Evolutionary conservation across 441 rosid species (phyloP), one percentile per base, ranked within the genome.

Genomic region (Erysimum pusillum): DNA sequence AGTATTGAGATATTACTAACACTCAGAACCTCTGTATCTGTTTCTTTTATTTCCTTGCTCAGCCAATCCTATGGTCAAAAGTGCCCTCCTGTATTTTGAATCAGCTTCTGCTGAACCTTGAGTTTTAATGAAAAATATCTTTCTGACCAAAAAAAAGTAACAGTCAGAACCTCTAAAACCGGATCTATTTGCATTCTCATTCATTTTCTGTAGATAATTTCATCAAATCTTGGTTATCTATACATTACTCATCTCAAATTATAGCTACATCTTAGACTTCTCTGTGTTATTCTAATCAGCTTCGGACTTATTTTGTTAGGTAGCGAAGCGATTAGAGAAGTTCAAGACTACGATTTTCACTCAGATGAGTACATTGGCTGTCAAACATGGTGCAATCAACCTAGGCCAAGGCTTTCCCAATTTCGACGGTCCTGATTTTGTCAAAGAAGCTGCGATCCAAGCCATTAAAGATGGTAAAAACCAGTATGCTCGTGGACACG

Each of bases 391-490:
- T 67, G 99, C 98, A 7, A 90, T 95, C 70, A 95, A 95, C 59
- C 84, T 95, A 38, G 97, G 99, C 32, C 98, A 92, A 80, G 98
- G 98, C 64, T 94, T 94, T 71, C 98, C 99, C n/a, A 92, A 91
- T 81, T 94, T 92, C 51, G 99, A 92, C 57, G 98, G 98, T 73
- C 98, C 97, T n/a, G 97, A 92, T n/a, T 95, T 94, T 79, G 91
- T 95, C 13, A 91, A 95, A 82, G 96, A 94, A 76, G 97, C 92
- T 11, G 99, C 98, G 3, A 87, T 92, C 68, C 96, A 88, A 79
- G 98, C 99, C 60, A 85, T 94, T 46, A 87, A 56, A 80, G 96
- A 92, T 15, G 97, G 96, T 60, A 94, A 91, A 78, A 92, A 94
- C 80, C 98, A 94, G 81, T 92, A 94, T 78, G 99, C 99, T 22